Base-by-base conservation (phyloP, 371 early-diverging fungal species). In the Apophysomyces ossiformis region DNA sequence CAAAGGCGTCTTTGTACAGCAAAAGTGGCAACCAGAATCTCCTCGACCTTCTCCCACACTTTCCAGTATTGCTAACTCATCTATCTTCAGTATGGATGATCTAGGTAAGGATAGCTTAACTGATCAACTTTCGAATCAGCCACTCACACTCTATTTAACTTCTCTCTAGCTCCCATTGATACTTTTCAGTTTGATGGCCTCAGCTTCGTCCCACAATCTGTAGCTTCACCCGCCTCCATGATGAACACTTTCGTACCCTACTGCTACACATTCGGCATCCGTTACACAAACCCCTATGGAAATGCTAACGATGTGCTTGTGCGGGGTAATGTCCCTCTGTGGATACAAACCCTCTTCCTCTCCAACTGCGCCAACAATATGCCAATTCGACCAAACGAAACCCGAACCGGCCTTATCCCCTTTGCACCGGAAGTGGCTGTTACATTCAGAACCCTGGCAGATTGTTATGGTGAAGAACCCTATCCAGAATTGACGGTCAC, bases 201-300 rank as follows among this genome's bases (percentile, higher is more conserved):
- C 0, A 50, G 13, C 3, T 15, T 56, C 18, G 58, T 43, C 32
- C 43, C 6, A 7, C 47, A 59, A 12, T 43, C 58, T 6, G 18
- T 6, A 11, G 4, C 57, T 37, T 38, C 11, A 18, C 39, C 15
- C 12, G 3, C 38, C 13, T 36, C 21, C 13, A 67, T 59, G n/a
- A 64, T 65, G n/a, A 68, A 68, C 5, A 65, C 60, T n/a, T 78
- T 76, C 59, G 61, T 78, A 1, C 84, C 84, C 5, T 81, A 74
- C 61, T 77, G 79, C 60, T 83, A 83, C 41, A 83, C 81, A 58
- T 74, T 83, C 63, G 84, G 84, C 12, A 71, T 72, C 8, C 66
- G 81, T 37, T 81, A 71, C 50, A 79, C 79, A 36, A 79, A 81
- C 21, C 79, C 81, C 7, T 77, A 72, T 43, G 61, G 66, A 4